A percentile compares a stretch with the other conserved stretches of the same genome.
Evolutionary conservation across 1,284 basidiomycete genomes (phyloP).

Genomic region (Erythrobasidium hasegawianum): DNA sequence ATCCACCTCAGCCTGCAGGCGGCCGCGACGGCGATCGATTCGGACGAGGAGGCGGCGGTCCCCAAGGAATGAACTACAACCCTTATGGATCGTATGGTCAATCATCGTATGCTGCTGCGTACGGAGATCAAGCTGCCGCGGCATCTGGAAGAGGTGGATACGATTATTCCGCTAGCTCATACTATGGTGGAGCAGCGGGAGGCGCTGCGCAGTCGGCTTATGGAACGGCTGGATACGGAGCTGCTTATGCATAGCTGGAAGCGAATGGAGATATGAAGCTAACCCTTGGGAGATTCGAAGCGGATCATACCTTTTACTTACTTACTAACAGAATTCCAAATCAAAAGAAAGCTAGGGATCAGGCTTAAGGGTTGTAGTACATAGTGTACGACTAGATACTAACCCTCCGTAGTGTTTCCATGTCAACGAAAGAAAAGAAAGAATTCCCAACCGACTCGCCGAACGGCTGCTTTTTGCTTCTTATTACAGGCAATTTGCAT

Average conservation of each 20-base stretch:
- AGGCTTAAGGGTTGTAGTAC: background rate
- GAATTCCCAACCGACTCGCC: too few relatives aligned
- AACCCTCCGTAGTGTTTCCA: background rate
- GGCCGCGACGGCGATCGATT: constrained; percentile 4
- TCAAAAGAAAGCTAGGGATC: too few relatives aligned
- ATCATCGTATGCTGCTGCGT: constrained; percentile 4
- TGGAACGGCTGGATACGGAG: background rate
- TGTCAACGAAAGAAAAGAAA: too few relatives aligned
- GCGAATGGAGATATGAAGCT: too few relatives aligned
- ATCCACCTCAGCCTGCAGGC: constrained; percentile 29
- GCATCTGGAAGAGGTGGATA: constrained; percentile 13
- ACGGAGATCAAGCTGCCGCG: constrained; percentile 11
- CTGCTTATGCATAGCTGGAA: background rate
- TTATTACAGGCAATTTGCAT: too few relatives aligned
- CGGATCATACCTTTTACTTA: too few relatives aligned
- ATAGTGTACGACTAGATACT: constrained; percentile 2
- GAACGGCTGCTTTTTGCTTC: too few relatives aligned
- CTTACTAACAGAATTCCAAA: background rate
- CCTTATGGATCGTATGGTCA: constrained; percentile 25
- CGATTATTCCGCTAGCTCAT: constrained; percentile 4
- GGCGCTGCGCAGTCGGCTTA: background rate
- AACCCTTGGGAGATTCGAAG: too few relatives aligned
- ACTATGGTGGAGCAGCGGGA: constrained; percentile 3
- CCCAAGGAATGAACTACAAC: constrained; percentile 13
- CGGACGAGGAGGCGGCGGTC: constrained; percentile 3